Base-by-base conservation (phyloP, 331 rosid species). In the Quercus phellos region DNA sequence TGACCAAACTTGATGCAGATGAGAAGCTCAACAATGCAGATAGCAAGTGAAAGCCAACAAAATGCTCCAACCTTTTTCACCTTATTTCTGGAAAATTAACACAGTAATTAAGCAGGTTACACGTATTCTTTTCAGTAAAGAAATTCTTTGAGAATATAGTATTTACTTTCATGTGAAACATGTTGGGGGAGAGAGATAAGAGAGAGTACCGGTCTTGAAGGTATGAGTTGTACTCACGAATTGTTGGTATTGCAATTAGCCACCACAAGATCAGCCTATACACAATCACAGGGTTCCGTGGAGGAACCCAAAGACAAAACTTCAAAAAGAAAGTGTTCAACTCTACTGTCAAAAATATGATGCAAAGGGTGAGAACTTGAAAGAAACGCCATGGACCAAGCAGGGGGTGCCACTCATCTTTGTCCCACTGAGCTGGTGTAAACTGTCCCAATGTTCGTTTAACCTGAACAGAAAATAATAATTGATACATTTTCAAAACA, bases 361-460 rank as follows among this genome's bases (percentile, higher is more conserved):
- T 83, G 82, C 99, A 95, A 74, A 95, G 98, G 72, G 86, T 85
- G 73, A 95, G 83, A 55, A 95, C 99, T 95, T 95, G 99, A 88
- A 90, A 68, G 79, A 95, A 95, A 59, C 99, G 97, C 98, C 97
- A 95, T 4, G 99, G 99, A 81, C 93, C 99, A 14, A 91, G 97
- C 84, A 94, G 82, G 16, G 99, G 99, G 76, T 90, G 98, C 99
- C 99, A 91, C 89, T 94, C 97, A 26, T 95, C 99, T 85, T 95
- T 95, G 90, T 95, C 99, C 99, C 99, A 95, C 83, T 87, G 88
- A 5, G 99, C 99, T 2, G 99, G 99, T 3, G 96, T 95, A 83
- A 95, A 95, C 73, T 95, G 98, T 55, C 91, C 94, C 73, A 95
- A 85, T 6, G 97, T 91, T 79, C 99, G 84, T 82, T 95, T 95